phyloP scores from a whole-genome alignment of 345 rosid species.

The Euphorbia tirucalli region DNA sequence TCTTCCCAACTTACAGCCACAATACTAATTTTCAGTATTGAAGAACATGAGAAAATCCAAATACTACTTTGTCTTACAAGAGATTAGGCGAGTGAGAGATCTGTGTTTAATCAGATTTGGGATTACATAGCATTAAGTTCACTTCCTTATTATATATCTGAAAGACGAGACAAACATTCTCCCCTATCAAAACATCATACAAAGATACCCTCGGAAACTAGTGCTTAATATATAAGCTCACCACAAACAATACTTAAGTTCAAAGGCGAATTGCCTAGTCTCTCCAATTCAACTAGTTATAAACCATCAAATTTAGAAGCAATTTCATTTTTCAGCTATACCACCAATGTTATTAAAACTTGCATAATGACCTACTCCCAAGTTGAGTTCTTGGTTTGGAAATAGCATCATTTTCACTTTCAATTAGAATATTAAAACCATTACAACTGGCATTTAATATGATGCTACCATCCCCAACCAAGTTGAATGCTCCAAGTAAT shows the following conservation, averaged over 20 bases:
- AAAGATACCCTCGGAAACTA: not conserved
- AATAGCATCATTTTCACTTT: not conserved
- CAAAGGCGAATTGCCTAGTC: not conserved
- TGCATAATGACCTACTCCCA: not conserved
- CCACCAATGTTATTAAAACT: conserved; percentile 13
- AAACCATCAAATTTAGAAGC: not conserved
- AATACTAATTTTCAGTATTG: not conserved
- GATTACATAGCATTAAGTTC: not conserved
- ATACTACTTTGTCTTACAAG: not conserved
- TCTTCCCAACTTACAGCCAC: not conserved
- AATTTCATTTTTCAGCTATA: conserved; percentile 12
- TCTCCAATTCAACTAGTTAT: not conserved
- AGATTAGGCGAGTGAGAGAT: not conserved
- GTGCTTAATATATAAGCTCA: not conserved
- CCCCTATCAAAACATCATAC: not conserved
- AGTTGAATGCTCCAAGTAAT: not conserved
- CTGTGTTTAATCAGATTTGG: not conserved
- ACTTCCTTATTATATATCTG: not conserved
- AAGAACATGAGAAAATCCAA: not conserved
- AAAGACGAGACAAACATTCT: not conserved
- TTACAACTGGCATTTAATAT: not conserved
- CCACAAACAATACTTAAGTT: not conserved
- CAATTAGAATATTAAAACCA: not conserved
- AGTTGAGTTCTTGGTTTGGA: not conserved
- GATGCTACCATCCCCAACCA: not conserved